phyloP scores from a whole-genome alignment of 2,329 filamentous ascomycete species.

The Verticillium albo-atrum region DNA sequence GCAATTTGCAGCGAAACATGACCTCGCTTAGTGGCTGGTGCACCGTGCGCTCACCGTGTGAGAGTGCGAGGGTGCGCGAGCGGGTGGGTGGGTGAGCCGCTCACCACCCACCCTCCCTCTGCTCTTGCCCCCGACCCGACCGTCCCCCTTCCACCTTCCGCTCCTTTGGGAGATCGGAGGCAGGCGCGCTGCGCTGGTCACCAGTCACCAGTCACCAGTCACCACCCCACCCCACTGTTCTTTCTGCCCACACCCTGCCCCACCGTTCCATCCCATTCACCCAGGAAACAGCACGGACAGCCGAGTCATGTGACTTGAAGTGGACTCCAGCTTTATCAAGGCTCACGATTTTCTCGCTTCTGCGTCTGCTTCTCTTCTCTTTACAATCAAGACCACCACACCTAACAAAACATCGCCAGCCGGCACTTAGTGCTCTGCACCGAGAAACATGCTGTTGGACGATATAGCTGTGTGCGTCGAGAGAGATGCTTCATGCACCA shows the following conservation, averaged over 20 bases:
- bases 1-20: constrained; percentile 11
- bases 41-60: neutral
- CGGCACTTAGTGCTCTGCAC: constrained; percentile 16
- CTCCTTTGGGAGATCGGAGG: constrained; percentile 6
- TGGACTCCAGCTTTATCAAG: neutral
- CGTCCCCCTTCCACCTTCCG: no score
- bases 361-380: constrained; percentile 22
- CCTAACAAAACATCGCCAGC: constrained; percentile 34
- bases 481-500: constrained; percentile 46
- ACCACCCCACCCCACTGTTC: neutral
- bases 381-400: constrained; percentile 37
- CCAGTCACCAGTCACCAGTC: no score
- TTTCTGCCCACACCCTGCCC: neutral
- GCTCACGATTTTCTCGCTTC: constrained; percentile 1
- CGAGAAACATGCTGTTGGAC: constrained; percentile 27
- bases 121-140: neutral
- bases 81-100: no score
- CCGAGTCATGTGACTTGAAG: constrained; percentile 1
- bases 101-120: neutral
- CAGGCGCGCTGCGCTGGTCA: neutral
- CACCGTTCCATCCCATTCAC: constrained; percentile 2
- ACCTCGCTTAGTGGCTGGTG: neutral
- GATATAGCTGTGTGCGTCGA: constrained; percentile 53
- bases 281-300: constrained; percentile 1
- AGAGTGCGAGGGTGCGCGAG: no score